phyloP scores from a whole-genome alignment of 129 eudicot species.

The Flaveria ramosissima region DNA sequence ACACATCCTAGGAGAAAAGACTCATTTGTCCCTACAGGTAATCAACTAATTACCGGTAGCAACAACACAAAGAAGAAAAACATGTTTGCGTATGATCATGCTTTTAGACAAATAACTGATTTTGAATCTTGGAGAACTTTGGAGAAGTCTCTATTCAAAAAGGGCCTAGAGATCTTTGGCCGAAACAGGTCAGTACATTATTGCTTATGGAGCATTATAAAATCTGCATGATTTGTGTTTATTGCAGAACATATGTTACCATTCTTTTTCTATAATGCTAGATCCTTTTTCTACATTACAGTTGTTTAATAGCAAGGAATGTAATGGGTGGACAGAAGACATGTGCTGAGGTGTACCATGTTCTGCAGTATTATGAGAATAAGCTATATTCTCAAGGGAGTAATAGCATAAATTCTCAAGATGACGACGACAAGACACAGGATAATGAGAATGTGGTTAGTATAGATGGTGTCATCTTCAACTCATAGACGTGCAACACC shows the following conservation, averaged over 20 bases:
- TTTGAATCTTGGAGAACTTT: slow-evolving; percentile 61
- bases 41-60: slow-evolving; percentile 29
- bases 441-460: slow-evolving; percentile 52
- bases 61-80: slow-evolving; percentile 44
- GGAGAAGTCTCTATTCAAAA: slow-evolving; percentile 68
- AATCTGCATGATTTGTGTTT: slow-evolving; percentile 16
- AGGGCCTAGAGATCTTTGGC: slow-evolving; percentile 79
- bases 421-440: slow-evolving; percentile 49
- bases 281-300: slow-evolving; percentile 34
- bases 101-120: slow-evolving; percentile 34
- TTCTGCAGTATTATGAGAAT: slow-evolving; percentile 51
- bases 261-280: background rate
- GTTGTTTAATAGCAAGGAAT: slow-evolving; percentile 85
- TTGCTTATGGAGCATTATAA: background rate
- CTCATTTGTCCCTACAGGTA: slow-evolving; percentile 32
- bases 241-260: background rate
- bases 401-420: slow-evolving; percentile 38
- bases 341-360: slow-evolving; percentile 69
- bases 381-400: slow-evolving; percentile 45
- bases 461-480: slow-evolving; percentile 11
- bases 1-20: too few relatives aligned
- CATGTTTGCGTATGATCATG: slow-evolving; percentile 45
- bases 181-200: slow-evolving; percentile 56
- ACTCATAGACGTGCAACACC: background rate
- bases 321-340: slow-evolving; percentile 65